Evolutionary conservation across 768 basidiomycete species (phyloP), one percentile per base, ranked within the genome.

Genomic region (Russula ochroleuca): DNA sequence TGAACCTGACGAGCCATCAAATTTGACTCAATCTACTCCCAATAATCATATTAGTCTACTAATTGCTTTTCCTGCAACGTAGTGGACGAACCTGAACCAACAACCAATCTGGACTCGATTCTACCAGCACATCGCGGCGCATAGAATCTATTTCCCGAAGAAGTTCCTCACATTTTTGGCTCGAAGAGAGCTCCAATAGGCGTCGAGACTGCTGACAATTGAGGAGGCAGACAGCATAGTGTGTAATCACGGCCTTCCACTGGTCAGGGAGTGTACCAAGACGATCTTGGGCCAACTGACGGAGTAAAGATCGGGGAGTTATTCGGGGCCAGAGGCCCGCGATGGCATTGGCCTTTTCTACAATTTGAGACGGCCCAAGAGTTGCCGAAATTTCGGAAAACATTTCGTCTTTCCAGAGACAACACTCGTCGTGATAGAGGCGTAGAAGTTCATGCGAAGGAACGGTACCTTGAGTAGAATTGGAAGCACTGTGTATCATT

Each of bases 1-100:
- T 84, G 83, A 17, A 82, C 67, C 0, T 74, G 72, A 5, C 83
- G 79, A 31, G 75, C 69, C 7, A 77, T 61, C 40, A 84, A 74
- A 55, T 82, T 73, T 9, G 75, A 69, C 60, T 84, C 79, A 1
- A 83, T 74, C 82, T 83, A 54, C 13, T 49, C 17, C 31, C 5
- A 45, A 11, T 11, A 4, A 7, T n/a, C 17, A 13, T 13, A 3
- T 49, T 17, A 58, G 25, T 31, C 3, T 23, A 37, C 35, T 13
- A 5, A 13, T 2, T 28, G 13, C 2, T 19, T 37, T 8, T 35
- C 21, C 14, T 10, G 13, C 2, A 40, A 40, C 4, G 0, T 5
- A 9, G 25, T 15, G 15, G 5, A 59, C 61, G 19, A 41, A 66
- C 64, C 64, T 66, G 64, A 9, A 65, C 48, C 25, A 64, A 19